Percentiles rank a stretch among this genome's conserved stretches.
Evolutionary conservation across 2,329 filamentous ascomycete genomes (phyloP).

Genomic region (Fusarium protoensiforme): DNA sequence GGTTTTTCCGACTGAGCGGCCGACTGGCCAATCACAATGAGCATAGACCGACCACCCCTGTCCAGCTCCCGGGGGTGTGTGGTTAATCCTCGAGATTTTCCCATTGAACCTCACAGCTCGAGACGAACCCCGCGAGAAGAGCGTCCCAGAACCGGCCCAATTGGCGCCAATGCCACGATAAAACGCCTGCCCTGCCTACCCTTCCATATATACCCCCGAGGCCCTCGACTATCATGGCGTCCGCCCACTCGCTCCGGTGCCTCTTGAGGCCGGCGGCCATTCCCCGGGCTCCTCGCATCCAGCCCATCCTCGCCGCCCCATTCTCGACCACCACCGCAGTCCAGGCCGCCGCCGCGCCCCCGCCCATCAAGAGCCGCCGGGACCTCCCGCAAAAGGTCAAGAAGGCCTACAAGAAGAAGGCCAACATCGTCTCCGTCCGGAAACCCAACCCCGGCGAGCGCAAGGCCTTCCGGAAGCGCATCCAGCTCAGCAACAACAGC

Average conservation of each 20-base stretch:
- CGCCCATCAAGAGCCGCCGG: slow-evolving; percentile 49
- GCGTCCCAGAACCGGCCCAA: slow-evolving; percentile 40
- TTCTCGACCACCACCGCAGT: slow-evolving; percentile 52
- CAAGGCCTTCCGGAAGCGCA: slow-evolving; percentile 86
- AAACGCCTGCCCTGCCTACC: slow-evolving; percentile 1
- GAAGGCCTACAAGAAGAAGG: slow-evolving; percentile 65
- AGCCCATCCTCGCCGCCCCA: slow-evolving; percentile 49
- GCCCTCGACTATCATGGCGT: slow-evolving; percentile 48
- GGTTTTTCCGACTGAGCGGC: slow-evolving; percentile 36
- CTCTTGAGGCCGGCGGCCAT: slow-evolving; percentile 51
- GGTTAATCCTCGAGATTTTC: slow-evolving; percentile 45
- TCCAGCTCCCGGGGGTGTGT: slow-evolving; percentile 34
- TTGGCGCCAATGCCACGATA: slow-evolving; percentile 45
- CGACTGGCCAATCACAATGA: slow-evolving; percentile 30
- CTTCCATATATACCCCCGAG: slow-evolving; percentile 9
- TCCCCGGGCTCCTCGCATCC: slow-evolving; percentile 47
- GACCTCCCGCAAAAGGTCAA: slow-evolving; percentile 53
- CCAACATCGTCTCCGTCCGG: slow-evolving; percentile 57
- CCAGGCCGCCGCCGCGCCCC: slow-evolving; percentile 43
- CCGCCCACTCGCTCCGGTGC: slow-evolving; percentile 55
- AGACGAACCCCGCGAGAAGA: slow-evolving; percentile 35
- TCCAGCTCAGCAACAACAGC: slow-evolving; percentile 94
- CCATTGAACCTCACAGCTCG: slow-evolving; percentile 40
- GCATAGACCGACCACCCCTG: slow-evolving; percentile 5
- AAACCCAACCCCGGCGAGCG: slow-evolving; percentile 81